phyloP scores from a whole-genome alignment of 2,329 filamentous ascomycete species.

The Fusarium torreyae region DNA sequence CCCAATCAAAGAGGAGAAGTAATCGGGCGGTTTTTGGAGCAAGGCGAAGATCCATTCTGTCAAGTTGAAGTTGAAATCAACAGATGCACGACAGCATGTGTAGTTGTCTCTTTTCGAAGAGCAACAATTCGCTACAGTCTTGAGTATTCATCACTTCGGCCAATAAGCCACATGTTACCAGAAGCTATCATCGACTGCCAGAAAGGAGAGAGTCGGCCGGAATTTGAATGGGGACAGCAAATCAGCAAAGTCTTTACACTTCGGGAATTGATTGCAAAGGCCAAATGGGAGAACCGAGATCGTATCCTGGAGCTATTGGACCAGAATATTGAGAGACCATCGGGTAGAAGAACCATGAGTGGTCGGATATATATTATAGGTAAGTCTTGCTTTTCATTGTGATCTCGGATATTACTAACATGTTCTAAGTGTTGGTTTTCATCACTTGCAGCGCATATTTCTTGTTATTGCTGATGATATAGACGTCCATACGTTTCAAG shows the following conservation, averaged over 20 bases:
- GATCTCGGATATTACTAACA: too few species aligned
- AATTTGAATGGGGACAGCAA: fast-evolving
- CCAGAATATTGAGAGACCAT: too few species aligned
- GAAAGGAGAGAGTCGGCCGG: fast-evolving
- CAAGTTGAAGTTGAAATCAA: not conserved
- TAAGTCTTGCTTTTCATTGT: too few species aligned
- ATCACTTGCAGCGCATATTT: too few species aligned
- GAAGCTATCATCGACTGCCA: not conserved
- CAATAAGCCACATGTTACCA: too few species aligned
- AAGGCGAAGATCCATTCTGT: not conserved
- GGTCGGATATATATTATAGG: too few species aligned
- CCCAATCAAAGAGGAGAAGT: not conserved
- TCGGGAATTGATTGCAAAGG: not conserved
- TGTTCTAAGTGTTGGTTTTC: too few species aligned
- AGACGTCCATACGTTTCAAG: too few species aligned
- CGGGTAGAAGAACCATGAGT: too few species aligned
- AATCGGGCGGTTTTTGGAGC: not conserved
- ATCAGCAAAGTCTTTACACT: not conserved
- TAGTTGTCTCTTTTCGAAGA: not conserved
- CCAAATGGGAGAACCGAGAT: fast-evolving
- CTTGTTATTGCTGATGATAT: too few species aligned
- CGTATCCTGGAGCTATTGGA: not conserved
- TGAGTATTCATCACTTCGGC: not conserved
- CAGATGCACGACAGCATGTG: fast-evolving
- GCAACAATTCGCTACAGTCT: not conserved